These are phyloP conservation scores for Cladobotryum protrusum DNA, from an alignment of 2,329 filamentous ascomycete species.

Conservation along the genomic window DNA sequence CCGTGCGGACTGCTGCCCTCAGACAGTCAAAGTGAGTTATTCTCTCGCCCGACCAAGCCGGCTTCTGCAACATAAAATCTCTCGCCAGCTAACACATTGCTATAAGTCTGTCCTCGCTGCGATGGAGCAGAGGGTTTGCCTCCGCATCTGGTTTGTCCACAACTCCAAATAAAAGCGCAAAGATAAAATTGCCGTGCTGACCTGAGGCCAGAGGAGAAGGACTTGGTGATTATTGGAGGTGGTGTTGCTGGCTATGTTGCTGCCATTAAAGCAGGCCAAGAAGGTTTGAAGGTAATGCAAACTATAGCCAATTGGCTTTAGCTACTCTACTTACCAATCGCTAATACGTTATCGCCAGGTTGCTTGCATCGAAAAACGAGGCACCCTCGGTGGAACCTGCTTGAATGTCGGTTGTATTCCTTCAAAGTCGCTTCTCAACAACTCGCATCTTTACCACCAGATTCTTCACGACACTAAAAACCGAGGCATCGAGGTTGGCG, in stretches of 20 bases:
- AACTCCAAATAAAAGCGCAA: background rate
- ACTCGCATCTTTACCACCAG: conserved; percentile 97
- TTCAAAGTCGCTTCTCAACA: conserved; percentile 98
- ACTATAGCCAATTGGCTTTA: background rate
- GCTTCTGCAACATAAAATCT: conserved; percentile 12
- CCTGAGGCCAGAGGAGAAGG: conserved; percentile 71
- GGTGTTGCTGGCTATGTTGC: conserved; percentile 98
- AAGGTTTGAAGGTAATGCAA: conserved; percentile 76
- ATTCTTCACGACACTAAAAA: conserved; percentile 95
- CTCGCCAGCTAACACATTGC: conserved; percentile 9
- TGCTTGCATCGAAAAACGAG: conserved; percentile 97
- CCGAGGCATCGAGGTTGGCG: conserved; percentile 93
- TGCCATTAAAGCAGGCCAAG: conserved; percentile 97
- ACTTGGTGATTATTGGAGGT: conserved; percentile 95
- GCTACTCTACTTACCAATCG: background rate
- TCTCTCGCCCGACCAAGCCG: conserved; percentile 12
- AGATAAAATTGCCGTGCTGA: background rate
- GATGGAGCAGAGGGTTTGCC: conserved; percentile 54
- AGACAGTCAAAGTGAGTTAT: conserved; percentile 46
- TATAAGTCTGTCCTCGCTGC: conserved; percentile 21
- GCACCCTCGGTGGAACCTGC: conserved; percentile 90
- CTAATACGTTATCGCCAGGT: conserved; percentile 50
- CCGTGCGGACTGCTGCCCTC: conserved; percentile 49
- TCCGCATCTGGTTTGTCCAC: conserved; percentile 47
- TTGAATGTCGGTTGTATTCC: conserved; percentile 99